phyloP scores from a whole-genome alignment of 768 basidiomycete species.

The Gymnopilus junonius region DNA sequence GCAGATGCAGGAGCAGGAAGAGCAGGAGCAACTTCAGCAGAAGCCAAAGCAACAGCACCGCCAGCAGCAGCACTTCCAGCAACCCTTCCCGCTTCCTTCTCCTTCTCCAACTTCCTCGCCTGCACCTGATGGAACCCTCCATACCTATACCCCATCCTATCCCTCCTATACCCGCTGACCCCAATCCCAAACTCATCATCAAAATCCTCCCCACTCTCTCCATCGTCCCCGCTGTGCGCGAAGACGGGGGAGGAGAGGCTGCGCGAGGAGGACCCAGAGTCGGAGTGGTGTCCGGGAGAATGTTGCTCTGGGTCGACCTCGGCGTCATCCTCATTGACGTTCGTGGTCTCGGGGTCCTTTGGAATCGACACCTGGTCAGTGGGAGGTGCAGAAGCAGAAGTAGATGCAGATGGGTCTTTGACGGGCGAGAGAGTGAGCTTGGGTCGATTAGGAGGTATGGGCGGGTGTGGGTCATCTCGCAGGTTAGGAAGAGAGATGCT shows the following conservation, averaged over 20 bases:
- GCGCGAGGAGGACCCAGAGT: slow-evolving; percentile 23
- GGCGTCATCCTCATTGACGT: no score
- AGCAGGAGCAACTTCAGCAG: no score
- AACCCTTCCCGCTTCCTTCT: neutral
- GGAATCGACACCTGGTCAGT: no score
- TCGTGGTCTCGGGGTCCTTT: no score
- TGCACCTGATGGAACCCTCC: slow-evolving; percentile 19
- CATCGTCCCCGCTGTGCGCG: slow-evolving; percentile 34
- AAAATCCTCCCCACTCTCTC: slow-evolving; percentile 14
- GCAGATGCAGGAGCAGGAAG: no score
- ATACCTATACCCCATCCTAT: slow-evolving; percentile 30
- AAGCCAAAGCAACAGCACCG: no score
- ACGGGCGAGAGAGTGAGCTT: slow-evolving; percentile 11
- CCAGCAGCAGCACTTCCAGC: neutral
- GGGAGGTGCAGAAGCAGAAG: no score
- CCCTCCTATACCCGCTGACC: slow-evolving; percentile 3
- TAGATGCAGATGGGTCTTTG: no score
- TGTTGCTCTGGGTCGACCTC: no score
- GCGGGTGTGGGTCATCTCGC: neutral
- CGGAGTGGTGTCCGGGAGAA: neutral
- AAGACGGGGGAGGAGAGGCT: slow-evolving; percentile 47
- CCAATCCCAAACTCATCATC: slow-evolving; percentile 10
- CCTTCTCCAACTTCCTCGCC: slow-evolving; percentile 1
- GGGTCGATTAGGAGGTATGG: neutral
- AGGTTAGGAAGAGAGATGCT: neutral